Evolutionary conservation across 2,329 filamentous ascomycete genomes (phyloP).

Genomic region (Fusarium sp.): DNA sequence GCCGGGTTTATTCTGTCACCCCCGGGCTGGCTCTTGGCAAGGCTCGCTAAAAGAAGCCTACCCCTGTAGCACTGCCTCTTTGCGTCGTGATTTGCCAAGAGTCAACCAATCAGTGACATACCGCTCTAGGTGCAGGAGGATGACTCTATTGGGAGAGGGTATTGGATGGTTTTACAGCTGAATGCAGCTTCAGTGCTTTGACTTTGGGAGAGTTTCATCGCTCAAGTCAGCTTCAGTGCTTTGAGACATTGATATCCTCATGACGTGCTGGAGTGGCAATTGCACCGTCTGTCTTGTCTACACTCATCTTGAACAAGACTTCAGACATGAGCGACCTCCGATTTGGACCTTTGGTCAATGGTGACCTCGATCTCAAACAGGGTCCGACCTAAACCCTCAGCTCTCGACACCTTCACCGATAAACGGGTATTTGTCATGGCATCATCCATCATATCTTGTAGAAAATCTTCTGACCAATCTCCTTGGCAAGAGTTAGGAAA

Average conservation of each 20-base stretch:
- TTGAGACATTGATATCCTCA: conserved; percentile 14
- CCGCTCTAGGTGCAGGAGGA: conserved; percentile 8
- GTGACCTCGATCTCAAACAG: conserved; percentile 33
- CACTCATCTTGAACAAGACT: too few relatives aligned
- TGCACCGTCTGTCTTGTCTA: neutral
- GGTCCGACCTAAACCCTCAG: conserved; percentile 29
- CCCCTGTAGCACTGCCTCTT: conserved; percentile 24
- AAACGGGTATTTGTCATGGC: conserved; percentile 3
- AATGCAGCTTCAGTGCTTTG: conserved; percentile 24
- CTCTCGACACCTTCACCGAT: conserved; percentile 6
- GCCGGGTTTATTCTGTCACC: conserved; percentile 1
- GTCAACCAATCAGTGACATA: conserved; percentile 21
- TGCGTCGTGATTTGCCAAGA: conserved; percentile 29
- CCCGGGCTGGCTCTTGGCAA: conserved; percentile 14
- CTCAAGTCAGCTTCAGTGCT: conserved; percentile 14
- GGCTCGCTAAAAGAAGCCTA: conserved; percentile 18
- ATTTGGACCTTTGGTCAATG: conserved; percentile 1
- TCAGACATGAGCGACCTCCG: too few relatives aligned
- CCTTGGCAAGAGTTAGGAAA: conserved; percentile 25
- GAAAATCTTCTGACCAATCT: conserved; percentile 19
- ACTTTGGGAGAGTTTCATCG: neutral
- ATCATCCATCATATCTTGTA: conserved; percentile 13
- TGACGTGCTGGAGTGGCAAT: conserved; percentile 7
- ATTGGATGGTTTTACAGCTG: conserved; percentile 30
- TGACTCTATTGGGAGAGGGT: conserved; percentile 11